A percentile compares a stretch with the other conserved stretches of the same genome.
Conservation (phyloP, 1,139 yeast genomes). For the Saccharomyces hybrid region DNA sequence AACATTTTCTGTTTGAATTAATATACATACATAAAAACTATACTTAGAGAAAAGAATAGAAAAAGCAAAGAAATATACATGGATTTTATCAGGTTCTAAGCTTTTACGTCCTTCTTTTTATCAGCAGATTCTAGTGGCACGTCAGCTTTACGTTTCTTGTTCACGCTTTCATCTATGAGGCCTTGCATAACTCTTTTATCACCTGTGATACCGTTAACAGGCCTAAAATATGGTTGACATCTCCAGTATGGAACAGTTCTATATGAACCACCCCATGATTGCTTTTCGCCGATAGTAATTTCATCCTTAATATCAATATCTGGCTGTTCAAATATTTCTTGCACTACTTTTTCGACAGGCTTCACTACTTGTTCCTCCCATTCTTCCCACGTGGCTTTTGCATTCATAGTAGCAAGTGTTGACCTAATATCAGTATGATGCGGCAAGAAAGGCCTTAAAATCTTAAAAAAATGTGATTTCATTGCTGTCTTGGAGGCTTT, state of each 20-base stretch:
- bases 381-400: constrained; percentile 40
- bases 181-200: constrained; percentile 37
- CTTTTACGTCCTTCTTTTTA: background rate
- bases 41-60: background rate
- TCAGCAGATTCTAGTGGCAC: constrained; percentile 5
- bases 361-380: constrained; percentile 62
- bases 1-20: background rate
- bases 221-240: constrained; percentile 89
- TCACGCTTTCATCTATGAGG: constrained; percentile 7
- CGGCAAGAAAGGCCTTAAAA: constrained; percentile 70
- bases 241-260: constrained; percentile 92
- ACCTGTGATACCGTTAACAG: constrained; percentile 61
- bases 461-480: constrained; percentile 89
- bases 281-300: constrained; percentile 46
- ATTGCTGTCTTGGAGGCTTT: constrained; percentile 74
- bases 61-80: background rate
- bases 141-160: constrained; percentile 21
- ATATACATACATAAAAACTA: background rate
- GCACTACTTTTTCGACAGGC: constrained; percentile 61
- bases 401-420: constrained; percentile 49
- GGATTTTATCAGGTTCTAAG: background rate
- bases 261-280: constrained; percentile 76
- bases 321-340: constrained; percentile 39
- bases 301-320: constrained; percentile 44
- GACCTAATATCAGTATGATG: constrained; percentile 72